A percentile compares a stretch with the other conserved stretches of the same genome.
These are phyloP conservation scores for Starmerella riodocensis DNA, from an alignment of 805 yeast species.

Conservation along the genomic window DNA sequence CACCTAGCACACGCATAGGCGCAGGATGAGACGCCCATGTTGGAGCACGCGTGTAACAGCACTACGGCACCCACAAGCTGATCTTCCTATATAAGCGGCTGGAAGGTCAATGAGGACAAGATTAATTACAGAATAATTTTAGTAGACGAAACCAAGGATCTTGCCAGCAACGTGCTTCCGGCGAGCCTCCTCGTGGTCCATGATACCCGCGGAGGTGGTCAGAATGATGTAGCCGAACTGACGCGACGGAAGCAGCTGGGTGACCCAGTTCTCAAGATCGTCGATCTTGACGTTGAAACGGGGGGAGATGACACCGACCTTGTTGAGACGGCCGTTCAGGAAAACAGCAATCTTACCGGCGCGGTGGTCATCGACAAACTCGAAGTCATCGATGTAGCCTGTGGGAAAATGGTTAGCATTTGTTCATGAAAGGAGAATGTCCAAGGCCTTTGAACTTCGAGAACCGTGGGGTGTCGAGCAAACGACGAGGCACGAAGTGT, in stretches of 20 bases:
- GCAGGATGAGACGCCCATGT: too few relatives aligned
- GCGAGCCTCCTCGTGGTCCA: conserved; percentile 99
- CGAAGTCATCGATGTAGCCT: conserved; percentile 93
- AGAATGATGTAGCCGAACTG: conserved; percentile 96
- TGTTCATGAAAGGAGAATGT: conserved; percentile 9
- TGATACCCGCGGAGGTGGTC: conserved; percentile 98
- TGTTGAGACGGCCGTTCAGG: conserved; percentile 96
- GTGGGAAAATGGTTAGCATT: conserved; percentile 17
- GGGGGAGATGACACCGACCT: conserved; percentile 97
- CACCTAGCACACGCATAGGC: too few relatives aligned
- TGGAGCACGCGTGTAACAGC: too few relatives aligned
- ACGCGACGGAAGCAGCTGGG: conserved; percentile 96
- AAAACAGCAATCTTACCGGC: conserved; percentile 94
- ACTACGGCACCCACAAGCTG: too few relatives aligned
- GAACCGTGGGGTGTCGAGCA: too few relatives aligned
- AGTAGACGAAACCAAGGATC: conserved; percentile 96
- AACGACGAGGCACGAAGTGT: conserved; percentile 10
- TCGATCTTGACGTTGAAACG: conserved; percentile 93
- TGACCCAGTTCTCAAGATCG: conserved; percentile 97
- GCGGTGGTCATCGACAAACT: conserved; percentile 98
- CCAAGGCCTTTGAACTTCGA: conserved; percentile 13
- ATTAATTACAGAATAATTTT: conserved; percentile 24
- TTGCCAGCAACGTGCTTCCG: conserved; percentile 99
- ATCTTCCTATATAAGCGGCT: neutral
- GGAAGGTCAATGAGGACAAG: neutral